Evolutionary conservation across 495 filamentous ascomycete genomes (phyloP).

Genomic region (Aspergillus kassunensis): DNA sequence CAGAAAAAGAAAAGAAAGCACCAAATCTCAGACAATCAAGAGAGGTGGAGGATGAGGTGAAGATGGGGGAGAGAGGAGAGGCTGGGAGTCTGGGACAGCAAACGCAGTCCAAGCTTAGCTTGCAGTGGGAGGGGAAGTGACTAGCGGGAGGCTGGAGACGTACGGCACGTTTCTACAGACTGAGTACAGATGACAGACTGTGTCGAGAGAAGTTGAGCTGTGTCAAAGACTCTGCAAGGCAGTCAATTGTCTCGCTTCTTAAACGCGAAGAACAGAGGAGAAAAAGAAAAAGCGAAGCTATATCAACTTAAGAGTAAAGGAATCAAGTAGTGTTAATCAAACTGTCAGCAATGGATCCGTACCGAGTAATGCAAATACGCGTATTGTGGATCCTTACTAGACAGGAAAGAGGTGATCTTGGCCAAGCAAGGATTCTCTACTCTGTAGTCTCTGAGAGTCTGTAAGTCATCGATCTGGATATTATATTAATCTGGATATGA

Average conservation of each 20-base stretch:
- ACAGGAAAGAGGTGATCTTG: too few relatives aligned
- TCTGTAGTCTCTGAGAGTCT: too few relatives aligned
- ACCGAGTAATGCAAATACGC: too few relatives aligned
- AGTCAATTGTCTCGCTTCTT: slow-evolving; percentile 12
- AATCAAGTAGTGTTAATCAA: slow-evolving; percentile 8
- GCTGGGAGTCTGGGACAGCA: slow-evolving; percentile 24
- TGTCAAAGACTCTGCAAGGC: slow-evolving; percentile 25
- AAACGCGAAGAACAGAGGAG: slow-evolving; percentile 7
- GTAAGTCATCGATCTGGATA: too few relatives aligned
- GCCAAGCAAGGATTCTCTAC: too few relatives aligned
- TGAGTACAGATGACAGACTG: too few relatives aligned
- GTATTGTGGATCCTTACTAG: too few relatives aligned
- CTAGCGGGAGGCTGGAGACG: slow-evolving; percentile 20
- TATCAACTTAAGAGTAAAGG: background rate
- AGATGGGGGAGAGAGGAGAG: slow-evolving; percentile 23
- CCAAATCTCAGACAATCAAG: background rate
- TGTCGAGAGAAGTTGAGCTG: too few relatives aligned
- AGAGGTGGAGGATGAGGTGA: too few relatives aligned
- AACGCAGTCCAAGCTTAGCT: slow-evolving; percentile 28
- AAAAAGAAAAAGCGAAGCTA: background rate
- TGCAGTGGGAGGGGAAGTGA: too few relatives aligned
- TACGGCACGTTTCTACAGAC: too few relatives aligned
- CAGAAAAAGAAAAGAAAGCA: slow-evolving; percentile 5
- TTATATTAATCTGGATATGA: too few relatives aligned
- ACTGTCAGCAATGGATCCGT: slow-evolving; percentile 19